phyloP scores from a whole-genome alignment of 164 flowering plant species.

The Liriodendron chinense region DNA sequence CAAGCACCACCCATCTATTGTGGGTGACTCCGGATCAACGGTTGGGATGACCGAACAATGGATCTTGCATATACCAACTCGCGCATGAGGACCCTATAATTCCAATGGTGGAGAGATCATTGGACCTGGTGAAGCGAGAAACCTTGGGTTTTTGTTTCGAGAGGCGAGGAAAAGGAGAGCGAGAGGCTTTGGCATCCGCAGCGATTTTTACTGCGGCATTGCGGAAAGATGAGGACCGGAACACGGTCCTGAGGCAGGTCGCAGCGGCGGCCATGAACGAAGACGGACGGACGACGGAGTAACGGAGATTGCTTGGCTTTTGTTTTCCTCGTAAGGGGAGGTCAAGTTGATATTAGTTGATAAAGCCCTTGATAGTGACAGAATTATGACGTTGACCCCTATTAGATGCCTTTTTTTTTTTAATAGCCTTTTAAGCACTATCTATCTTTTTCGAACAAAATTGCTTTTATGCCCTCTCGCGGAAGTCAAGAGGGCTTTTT shows the following conservation, averaged over 20 bases:
- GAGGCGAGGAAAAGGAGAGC: conserved; percentile 34
- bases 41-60: neutral
- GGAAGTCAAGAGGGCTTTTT: no score
- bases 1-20: neutral
- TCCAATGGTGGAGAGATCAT: neutral
- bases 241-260: conserved; percentile 43
- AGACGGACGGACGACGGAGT: neutral
- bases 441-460: no score
- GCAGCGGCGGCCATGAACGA: conserved; percentile 16
- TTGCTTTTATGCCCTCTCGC: no score
- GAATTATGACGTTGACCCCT: no score
- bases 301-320: no score
- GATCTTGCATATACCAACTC: neutral
- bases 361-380: no score
- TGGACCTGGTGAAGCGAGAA: conserved; percentile 57
- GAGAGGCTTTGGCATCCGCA: conserved; percentile 31
- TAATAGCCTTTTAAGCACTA: no score
- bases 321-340: no score
- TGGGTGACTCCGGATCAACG: neutral
- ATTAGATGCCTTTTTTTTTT: no score
- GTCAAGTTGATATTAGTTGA: no score
- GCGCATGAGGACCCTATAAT: neutral
- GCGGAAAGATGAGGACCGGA: conserved; percentile 50
- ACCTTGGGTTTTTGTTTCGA: conserved; percentile 43
- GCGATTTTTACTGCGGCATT: conserved; percentile 33